These are phyloP conservation scores for Ochetophila trinervis DNA, from an alignment of 306 rosid genomes.

Conservation along the genomic window DNA sequence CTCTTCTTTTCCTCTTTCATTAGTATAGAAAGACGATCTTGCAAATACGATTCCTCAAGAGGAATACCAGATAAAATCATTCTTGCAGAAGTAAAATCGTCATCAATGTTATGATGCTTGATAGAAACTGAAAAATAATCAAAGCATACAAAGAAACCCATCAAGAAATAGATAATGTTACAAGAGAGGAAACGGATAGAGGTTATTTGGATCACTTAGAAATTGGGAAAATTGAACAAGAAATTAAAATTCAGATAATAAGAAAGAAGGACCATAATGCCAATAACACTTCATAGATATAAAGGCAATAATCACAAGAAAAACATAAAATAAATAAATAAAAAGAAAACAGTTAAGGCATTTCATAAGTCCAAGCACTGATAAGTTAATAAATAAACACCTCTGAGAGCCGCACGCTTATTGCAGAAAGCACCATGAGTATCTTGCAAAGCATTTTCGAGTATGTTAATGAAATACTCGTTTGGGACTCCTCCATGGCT, in stretches of 20 bases:
- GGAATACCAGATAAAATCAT: conserved; percentile 75
- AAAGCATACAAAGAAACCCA: conserved; percentile 5
- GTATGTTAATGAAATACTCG: conserved; percentile 54
- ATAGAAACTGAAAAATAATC: conserved; percentile 44
- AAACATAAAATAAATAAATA: too few relatives aligned
- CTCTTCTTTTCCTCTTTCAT: conserved; percentile 37
- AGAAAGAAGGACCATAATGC: background rate
- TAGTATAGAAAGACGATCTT: conserved; percentile 36
- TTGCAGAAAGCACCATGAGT: conserved; percentile 34
- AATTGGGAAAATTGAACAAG: background rate
- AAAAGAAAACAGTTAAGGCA: background rate
- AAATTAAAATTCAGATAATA: background rate
- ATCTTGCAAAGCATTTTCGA: conserved; percentile 43
- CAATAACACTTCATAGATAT: background rate
- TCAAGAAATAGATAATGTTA: background rate
- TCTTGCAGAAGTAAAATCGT: conserved; percentile 33
- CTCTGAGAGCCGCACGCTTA: conserved; percentile 59
- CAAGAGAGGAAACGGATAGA: background rate
- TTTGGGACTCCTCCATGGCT: conserved; percentile 81
- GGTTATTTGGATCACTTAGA: background rate
- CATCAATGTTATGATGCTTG: conserved; percentile 51
- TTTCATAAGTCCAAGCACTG: background rate
- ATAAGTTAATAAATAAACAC: conserved; percentile 31
- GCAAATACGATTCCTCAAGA: conserved; percentile 70
- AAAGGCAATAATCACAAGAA: background rate